phyloP scores from a whole-genome alignment of 2,329 filamentous ascomycete genomes.

The Ceratocystis cacaofunesta region DNA sequence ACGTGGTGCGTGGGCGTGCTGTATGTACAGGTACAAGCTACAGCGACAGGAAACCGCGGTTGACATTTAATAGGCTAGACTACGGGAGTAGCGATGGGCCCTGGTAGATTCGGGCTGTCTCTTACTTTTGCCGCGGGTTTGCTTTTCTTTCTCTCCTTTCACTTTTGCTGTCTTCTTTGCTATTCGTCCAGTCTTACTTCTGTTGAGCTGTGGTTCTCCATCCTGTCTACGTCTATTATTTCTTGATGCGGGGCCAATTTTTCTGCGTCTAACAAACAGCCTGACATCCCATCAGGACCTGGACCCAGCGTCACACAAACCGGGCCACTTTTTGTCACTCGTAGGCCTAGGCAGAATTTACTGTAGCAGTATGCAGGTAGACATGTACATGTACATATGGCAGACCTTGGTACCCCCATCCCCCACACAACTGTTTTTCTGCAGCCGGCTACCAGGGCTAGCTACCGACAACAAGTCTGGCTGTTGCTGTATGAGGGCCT shows the following conservation, averaged over 20 bases:
- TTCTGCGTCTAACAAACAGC: background rate
- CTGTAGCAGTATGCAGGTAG: too few relatives aligned
- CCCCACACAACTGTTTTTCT: too few relatives aligned
- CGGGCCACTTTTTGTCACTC: background rate
- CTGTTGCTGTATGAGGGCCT: too few relatives aligned
- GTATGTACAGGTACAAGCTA: background rate
- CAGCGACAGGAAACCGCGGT: too few relatives aligned
- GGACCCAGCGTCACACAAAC: background rate
- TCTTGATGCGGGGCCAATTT: background rate
- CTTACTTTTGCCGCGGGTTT: too few relatives aligned
- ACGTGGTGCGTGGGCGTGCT: background rate
- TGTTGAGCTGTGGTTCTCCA: background rate
- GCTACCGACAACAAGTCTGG: too few relatives aligned
- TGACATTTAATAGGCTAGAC: background rate
- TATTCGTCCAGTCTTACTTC: background rate
- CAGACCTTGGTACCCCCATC: too few relatives aligned
- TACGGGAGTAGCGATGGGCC: background rate
- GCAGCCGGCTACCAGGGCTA: too few relatives aligned
- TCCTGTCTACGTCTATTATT: background rate
- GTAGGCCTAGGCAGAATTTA: too few relatives aligned
- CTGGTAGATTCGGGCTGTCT: too few relatives aligned
- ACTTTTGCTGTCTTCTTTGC: background rate
- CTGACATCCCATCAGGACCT: background rate
- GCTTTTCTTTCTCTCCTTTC: background rate
- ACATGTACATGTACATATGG: too few relatives aligned